Base-by-base conservation (phyloP, 805 yeast genomes). In the Soucietia sequanensis region DNA sequence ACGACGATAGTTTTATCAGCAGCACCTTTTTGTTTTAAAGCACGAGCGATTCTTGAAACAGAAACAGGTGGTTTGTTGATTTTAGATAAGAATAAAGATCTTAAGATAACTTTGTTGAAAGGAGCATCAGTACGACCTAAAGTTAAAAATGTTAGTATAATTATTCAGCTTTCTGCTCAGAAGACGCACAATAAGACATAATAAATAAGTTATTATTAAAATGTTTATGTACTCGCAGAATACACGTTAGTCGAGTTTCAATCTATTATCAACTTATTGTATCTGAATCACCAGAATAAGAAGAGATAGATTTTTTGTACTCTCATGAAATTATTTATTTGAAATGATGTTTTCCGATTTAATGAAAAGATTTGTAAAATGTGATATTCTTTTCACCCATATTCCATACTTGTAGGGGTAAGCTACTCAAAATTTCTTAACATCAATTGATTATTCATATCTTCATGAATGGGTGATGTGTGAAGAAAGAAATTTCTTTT, bases 11-110 rank as follows among this genome's bases (percentile, higher is more conserved):
- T 91, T 86, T 90, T 91, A 61, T 79, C 78, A 54, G 86, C 76
- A 70, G 95, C 80, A 73, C 86, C 96, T 60, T 67, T 62, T 75
- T 85, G 93, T 56, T 71, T 69, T 65, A 87, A 73, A 63, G 91
- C 90, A 70, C 84, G 81, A 64, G 84, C 70, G 56, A 93, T 78
- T 78, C 95, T 88, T 55, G 96, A 81, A 56, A 88, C 81, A 58
- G 98, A 91, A 50, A 93, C 99, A 50, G 99, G 99, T 65, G 98
- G 99, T 80, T 96, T 88, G 97, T 93, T 93, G 72, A 82, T 76
- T 91, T 93, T 93, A 56, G 98, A 91, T 65, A 93, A 80, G 88
- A 88, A 93, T 73, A 93, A 83, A 67, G 91, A 78, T 72, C 75
- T 88, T 71, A 93, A 84, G 76, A 93, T 72, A 61, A 90, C 88